Evolutionary conservation across 192 early-diverging fungal genomes (phyloP).

Genomic region (Umbelopsis isabellina): DNA sequence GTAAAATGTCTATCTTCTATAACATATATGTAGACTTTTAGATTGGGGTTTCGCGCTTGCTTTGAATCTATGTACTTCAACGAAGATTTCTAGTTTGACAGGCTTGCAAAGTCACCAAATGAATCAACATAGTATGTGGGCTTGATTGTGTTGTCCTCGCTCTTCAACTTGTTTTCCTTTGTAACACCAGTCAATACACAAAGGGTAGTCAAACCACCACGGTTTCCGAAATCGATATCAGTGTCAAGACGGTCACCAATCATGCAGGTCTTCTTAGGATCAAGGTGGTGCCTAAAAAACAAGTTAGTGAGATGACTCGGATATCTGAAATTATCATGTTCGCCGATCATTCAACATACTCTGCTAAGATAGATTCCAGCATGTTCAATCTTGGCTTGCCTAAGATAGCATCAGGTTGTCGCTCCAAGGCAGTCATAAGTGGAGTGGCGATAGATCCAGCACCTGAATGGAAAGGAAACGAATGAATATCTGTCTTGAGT

Average conservation of each 20-base stretch:
- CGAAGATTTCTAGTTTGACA: neutral
- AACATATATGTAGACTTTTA: no score
- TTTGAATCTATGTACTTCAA: neutral
- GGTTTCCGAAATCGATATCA: constrained; percentile 92
- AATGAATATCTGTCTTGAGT: neutral
- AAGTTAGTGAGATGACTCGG: neutral
- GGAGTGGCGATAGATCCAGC: constrained; percentile 82
- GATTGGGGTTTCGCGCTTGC: no score
- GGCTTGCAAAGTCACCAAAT: constrained; percentile 45
- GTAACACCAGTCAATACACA: constrained; percentile 86
- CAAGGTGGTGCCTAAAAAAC: constrained; percentile 49
- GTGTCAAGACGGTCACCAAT: constrained; percentile 96
- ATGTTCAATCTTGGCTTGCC: constrained; percentile 95
- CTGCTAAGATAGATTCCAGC: constrained; percentile 89
- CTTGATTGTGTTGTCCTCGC: constrained; percentile 41
- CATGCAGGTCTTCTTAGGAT: constrained; percentile 88
- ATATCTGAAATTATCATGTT: neutral
- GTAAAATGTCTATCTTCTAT: no score
- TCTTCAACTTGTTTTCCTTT: constrained; percentile 41
- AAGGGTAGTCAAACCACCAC: constrained; percentile 84
- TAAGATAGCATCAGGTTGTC: constrained; percentile 78
- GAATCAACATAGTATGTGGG: constrained; percentile 50
- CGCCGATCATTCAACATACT: constrained; percentile 48
- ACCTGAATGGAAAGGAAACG: constrained; percentile 46
- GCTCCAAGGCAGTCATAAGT: constrained; percentile 74